Percentiles rank a stretch among this genome's conserved stretches.
Conservation (phyloP, 2,329 filamentous ascomycete species). For the Daldinia sp. region DNA sequence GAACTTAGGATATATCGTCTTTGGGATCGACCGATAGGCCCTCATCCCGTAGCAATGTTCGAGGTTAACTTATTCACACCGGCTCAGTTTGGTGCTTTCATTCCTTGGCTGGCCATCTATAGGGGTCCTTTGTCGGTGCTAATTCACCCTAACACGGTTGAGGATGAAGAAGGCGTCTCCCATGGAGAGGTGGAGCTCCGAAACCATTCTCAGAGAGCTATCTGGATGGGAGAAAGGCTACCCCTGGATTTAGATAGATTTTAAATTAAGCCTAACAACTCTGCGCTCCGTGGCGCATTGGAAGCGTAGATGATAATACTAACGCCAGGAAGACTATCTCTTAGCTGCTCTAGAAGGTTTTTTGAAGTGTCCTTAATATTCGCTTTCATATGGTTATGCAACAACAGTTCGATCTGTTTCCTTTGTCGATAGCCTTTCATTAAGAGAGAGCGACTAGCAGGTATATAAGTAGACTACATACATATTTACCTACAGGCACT, state of each 20-base stretch:
- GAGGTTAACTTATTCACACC: conserved; percentile 90
- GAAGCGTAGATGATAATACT: not conserved
- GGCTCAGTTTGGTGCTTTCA: conserved; percentile 86
- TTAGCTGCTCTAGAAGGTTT: no score
- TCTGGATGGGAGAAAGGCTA: conserved; percentile 75
- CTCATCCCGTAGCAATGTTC: conserved; percentile 88
- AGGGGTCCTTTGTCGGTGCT: conserved; percentile 81
- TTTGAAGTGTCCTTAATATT: not conserved
- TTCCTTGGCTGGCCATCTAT: conserved; percentile 85
- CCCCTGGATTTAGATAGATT: conserved; percentile 61
- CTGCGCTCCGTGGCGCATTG: no score
- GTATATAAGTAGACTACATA: no score
- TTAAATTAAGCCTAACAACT: not conserved
- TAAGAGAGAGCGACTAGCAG: no score
- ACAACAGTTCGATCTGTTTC: no score
- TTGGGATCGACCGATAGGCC: conserved; percentile 80
- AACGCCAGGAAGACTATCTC: not conserved
- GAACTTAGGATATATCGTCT: conserved; percentile 83
- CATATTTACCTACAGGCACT: no score
- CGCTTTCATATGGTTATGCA: not conserved
- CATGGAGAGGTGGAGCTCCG: conserved; percentile 49
- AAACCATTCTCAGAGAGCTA: conserved; percentile 74
- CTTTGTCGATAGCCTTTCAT: no score
- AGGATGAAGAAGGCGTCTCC: conserved; percentile 46
- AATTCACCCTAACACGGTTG: conserved; percentile 79